Percentiles rank a stretch among this genome's conserved stretches.
phyloP scores from a whole-genome alignment of 1,284 basidiomycete genomes.

The Malassezia sp. region DNA sequence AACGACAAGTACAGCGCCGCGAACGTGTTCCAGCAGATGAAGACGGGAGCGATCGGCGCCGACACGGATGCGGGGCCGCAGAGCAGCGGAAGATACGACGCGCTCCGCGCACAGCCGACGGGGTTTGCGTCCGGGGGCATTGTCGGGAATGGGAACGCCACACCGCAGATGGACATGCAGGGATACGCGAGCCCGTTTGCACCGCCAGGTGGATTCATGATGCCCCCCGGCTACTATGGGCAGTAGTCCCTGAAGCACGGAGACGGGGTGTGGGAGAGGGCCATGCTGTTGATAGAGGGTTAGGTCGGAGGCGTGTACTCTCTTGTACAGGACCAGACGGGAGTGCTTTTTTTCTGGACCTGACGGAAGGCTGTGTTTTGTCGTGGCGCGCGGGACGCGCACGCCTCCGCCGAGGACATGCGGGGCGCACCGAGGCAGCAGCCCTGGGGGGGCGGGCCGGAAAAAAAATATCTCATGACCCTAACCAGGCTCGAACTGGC shows the following conservation, averaged over 20 bases:
- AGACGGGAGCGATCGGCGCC: constrained; percentile 27
- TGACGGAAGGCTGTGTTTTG: too few species aligned
- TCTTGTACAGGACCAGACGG: too few species aligned
- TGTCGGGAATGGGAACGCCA: constrained; percentile 10
- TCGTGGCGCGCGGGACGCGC: too few species aligned
- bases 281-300: too few species aligned
- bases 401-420: too few species aligned
- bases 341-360: too few species aligned
- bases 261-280: too few species aligned
- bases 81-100: constrained; percentile 40
- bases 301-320: too few species aligned
- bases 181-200: too few species aligned
- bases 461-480: constrained; percentile 6
- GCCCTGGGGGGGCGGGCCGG: neutral
- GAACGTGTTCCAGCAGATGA: constrained; percentile 43
- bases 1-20: constrained; percentile 32
- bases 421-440: too few species aligned
- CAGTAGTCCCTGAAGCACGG: too few species aligned
- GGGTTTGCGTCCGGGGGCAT: constrained; percentile 42
- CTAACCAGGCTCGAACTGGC: constrained; percentile 22
- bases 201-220: constrained; percentile 1
- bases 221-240: constrained; percentile 7
- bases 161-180: neutral
- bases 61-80: constrained; percentile 29
- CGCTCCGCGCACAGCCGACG: constrained; percentile 43